Evolutionary conservation across 768 basidiomycete genomes (phyloP), one percentile per base, ranked within the genome.

Genomic region (Trichaptum fuscoviolaceum): DNA sequence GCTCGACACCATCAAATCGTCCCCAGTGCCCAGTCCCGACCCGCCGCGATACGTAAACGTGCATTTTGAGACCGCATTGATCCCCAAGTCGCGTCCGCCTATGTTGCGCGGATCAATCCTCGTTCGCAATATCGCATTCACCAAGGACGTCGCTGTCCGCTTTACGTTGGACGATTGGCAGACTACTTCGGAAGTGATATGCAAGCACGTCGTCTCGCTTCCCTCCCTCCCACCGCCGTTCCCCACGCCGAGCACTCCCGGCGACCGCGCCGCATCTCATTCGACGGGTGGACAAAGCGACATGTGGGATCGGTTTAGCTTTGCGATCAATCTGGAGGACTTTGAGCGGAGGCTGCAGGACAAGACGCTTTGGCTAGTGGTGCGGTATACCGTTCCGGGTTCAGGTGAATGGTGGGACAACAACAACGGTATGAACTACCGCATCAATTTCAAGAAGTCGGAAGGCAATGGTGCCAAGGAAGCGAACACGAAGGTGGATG

Each of bases 131-230:
- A 70, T 97, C 64, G 80, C 91, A 0, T 99, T 91, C 68, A 88
- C 92, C 75, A 99, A 99, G 77, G 82, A 84, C 63, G 89, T 98
- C 60, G 87, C 85, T 0, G 83, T 97, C 0, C 81, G 96, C 0
- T 99, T 96, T 75, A 98, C 96, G 1, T 81, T 96, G 61, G 96
- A 98, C 75, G 87, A 91, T 62, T 99, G 96, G 96, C 87, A 90
- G 69, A 99, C 96, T 2, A 92, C 92, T 0, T 89, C 87, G 58
- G 96, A 99, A 74, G 94, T 97, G 35, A 68, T 72, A 76, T 58
- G 89, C 83, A n/a, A 76, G 72, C 60, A 88, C 67, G 71, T 77
- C 42, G 75, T 75, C n/a, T 82, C 81, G 20, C 72, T 88, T 27
- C 68, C 79, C 3, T 59, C 76, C 27, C 7, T 77, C 75, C 62